Conservation (phyloP, 345 rosid species). For the Salix exigua region DNA sequence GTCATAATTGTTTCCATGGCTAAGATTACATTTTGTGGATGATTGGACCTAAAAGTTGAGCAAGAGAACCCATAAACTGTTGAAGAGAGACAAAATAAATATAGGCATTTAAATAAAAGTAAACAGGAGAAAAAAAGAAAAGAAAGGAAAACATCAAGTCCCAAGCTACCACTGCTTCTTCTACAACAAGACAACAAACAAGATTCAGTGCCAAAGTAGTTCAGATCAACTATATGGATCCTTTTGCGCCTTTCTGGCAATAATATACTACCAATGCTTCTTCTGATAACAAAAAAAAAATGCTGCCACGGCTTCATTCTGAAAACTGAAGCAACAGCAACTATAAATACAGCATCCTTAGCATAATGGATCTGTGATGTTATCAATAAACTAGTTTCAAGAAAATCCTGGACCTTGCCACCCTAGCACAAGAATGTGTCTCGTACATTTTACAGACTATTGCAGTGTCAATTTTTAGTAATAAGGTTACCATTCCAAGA, state of each 20-base stretch:
- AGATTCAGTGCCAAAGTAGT: not conserved
- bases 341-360: not conserved
- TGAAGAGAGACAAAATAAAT: not conserved
- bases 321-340: not conserved
- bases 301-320: not conserved
- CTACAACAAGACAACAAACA: not conserved
- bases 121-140: not conserved
- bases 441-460: not conserved
- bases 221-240: not conserved
- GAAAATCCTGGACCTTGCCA: not conserved
- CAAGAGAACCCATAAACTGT: slow-evolving; percentile 19
- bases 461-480: not conserved
- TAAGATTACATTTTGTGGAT: slow-evolving; percentile 42
- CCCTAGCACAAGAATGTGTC: not conserved
- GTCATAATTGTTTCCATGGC: slow-evolving; percentile 81
- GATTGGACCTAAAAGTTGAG: slow-evolving; percentile 41
- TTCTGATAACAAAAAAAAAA: not conserved
- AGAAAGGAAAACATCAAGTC: not conserved
- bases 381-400: not conserved
- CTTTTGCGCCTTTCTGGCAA: not conserved
- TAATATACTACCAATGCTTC: not conserved
- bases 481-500: not conserved
- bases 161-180: not conserved
- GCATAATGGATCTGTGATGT: not conserved
- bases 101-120: not conserved